Evolutionary conservation across 306 rosid species (phyloP).

Genomic region (Alnus glutinosa): DNA sequence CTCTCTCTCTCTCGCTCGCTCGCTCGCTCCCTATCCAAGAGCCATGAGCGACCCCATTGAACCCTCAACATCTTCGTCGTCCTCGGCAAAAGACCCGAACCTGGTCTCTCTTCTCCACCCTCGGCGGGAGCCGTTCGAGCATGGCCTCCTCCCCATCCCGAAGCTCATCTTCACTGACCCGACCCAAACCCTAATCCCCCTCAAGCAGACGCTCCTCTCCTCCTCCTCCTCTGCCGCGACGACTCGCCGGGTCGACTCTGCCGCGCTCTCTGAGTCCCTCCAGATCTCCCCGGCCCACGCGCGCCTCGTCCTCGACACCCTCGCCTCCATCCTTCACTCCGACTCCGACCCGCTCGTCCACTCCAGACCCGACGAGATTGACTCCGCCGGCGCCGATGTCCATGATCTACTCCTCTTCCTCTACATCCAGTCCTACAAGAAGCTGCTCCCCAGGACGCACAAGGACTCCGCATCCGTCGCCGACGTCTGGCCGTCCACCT

Average conservation of each 20-base stretch:
- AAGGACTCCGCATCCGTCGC: slow-evolving; percentile 95
- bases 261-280: slow-evolving; percentile 62
- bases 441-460: slow-evolving; percentile 85
- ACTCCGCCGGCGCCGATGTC: slow-evolving; percentile 62
- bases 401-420: slow-evolving; percentile 86
- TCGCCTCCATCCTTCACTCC: slow-evolving; percentile 69
- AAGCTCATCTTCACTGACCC: slow-evolving; percentile 89
- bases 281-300: slow-evolving; percentile 92
- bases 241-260: slow-evolving; percentile 49
- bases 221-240: slow-evolving; percentile 22
- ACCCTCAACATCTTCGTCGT: slow-evolving; percentile 46
- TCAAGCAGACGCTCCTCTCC: slow-evolving; percentile 1
- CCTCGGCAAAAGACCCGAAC: slow-evolving; percentile 44
- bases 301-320: slow-evolving; percentile 71
- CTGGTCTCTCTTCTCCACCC: slow-evolving; percentile 57
- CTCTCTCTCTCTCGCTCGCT: slow-evolving; percentile 7
- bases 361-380: slow-evolving; percentile 45
- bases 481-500: slow-evolving; percentile 99
- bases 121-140: slow-evolving; percentile 87
- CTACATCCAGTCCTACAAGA: slow-evolving; percentile 94
- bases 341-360: slow-evolving; percentile 69
- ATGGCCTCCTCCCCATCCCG: slow-evolving; percentile 81
- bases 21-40: slow-evolving; percentile 31
- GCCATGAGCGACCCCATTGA: slow-evolving; percentile 74
- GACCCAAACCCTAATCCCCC: slow-evolving; percentile 74